These are phyloP conservation scores for Kwoniella mangroviensis DNA, from an alignment of 768 basidiomycete species.

Conservation along the genomic window DNA sequence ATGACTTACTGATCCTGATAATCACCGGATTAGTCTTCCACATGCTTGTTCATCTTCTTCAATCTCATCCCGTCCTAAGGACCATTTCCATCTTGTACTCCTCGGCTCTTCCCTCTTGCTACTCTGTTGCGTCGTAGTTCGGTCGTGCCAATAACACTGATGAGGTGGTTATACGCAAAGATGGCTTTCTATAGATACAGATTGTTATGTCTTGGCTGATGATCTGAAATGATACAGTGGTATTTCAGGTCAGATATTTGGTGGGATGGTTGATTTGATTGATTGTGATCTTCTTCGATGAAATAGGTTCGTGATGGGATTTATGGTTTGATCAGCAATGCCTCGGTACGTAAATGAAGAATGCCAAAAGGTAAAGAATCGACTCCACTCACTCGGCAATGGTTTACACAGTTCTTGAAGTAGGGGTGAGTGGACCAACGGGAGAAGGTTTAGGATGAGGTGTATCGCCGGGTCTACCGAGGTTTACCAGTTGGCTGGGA, in stretches of 20 bases:
- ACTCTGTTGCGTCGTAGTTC: no score
- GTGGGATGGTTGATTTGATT: not conserved
- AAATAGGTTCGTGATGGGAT: not conserved
- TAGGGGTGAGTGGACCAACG: slow-evolving; percentile 15
- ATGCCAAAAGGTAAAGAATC: no score
- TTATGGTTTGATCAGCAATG: no score
- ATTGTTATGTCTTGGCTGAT: not conserved
- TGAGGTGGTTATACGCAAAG: no score
- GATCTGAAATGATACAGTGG: not conserved
- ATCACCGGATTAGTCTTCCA: not conserved
- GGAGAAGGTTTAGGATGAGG: slow-evolving; percentile 18
- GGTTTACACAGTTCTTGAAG: not conserved
- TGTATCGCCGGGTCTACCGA: slow-evolving; percentile 18
- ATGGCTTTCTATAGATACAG: not conserved
- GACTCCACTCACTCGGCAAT: not conserved
- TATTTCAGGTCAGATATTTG: not conserved
- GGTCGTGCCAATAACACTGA: no score
- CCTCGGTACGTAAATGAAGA: no score
- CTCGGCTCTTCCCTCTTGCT: no score
- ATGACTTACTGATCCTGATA: not conserved
- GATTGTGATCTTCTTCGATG: no score
- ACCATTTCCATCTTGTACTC: no score
- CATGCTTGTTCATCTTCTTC: not conserved
- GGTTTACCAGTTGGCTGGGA: not conserved
- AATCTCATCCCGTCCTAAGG: no score